Conservation (phyloP, 768 basidiomycete genomes). For the Leccinum variicolor region DNA sequence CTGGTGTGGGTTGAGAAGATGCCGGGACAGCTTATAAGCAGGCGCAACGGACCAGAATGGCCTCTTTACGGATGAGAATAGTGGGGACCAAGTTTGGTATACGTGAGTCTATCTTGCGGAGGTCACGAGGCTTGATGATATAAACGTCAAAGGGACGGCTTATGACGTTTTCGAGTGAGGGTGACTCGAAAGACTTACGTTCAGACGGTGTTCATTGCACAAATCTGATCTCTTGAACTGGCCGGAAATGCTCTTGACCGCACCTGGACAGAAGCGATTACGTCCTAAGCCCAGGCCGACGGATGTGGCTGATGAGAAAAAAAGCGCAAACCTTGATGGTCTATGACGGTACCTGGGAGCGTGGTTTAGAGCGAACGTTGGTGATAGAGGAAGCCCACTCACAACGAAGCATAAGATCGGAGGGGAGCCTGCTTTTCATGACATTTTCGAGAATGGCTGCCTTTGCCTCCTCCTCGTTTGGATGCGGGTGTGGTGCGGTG, state of each 20-base stretch:
- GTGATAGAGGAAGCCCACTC: constrained; percentile 34
- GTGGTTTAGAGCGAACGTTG: constrained; percentile 15
- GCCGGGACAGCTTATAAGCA: neutral
- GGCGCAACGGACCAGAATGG: constrained; percentile 66
- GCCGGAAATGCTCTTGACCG: constrained; percentile 83
- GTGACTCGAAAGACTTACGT: constrained; percentile 54
- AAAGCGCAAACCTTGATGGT: constrained; percentile 64
- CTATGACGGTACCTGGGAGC: constrained; percentile 75
- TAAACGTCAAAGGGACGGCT: constrained; percentile 22
- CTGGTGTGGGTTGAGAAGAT: constrained; percentile 36
- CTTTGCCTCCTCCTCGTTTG: constrained; percentile 67
- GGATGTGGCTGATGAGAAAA: constrained; percentile 10
- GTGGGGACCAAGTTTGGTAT: constrained; percentile 94
- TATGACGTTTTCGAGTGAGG: constrained; percentile 16
- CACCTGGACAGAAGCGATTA: constrained; percentile 48
- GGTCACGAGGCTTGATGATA: constrained; percentile 75
- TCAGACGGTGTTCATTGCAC: constrained; percentile 81
- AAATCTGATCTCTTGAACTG: constrained; percentile 90
- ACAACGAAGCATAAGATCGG: constrained; percentile 92
- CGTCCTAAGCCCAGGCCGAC: constrained; percentile 17
- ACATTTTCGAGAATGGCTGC: constrained; percentile 78
- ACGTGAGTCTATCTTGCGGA: constrained; percentile 94
- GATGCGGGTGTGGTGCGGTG: constrained; percentile 4
- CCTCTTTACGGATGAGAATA: constrained; percentile 84
- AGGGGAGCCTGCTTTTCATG: constrained; percentile 82